A percentile compares a stretch with the other conserved stretches of the same genome.
Conservation (phyloP, 768 basidiomycete species). For the Termitomyces sp. region DNA sequence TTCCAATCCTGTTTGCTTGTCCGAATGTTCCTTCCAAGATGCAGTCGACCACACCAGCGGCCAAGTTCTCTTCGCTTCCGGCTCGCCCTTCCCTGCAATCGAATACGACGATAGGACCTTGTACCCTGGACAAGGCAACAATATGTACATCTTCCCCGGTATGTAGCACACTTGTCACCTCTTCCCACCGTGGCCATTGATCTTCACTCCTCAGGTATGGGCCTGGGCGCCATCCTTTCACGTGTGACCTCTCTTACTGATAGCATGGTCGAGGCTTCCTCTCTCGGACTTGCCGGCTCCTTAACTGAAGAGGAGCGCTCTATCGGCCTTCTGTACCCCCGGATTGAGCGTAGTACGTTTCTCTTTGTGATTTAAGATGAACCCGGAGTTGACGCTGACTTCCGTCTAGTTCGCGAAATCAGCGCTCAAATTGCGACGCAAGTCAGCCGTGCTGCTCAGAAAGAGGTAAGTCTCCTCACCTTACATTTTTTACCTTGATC, state of each 20-base stretch:
- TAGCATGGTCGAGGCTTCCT: slow-evolving; percentile 85
- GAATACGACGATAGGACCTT: slow-evolving; percentile 50
- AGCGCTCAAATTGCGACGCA: slow-evolving; percentile 67
- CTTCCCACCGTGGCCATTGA: not conserved
- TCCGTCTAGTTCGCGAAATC: slow-evolving; percentile 67
- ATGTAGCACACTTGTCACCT: slow-evolving; percentile 6
- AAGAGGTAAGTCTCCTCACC: slow-evolving; percentile 43
- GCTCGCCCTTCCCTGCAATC: slow-evolving; percentile 78
- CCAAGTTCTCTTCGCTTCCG: slow-evolving; percentile 79
- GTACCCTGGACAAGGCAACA: slow-evolving; percentile 90
- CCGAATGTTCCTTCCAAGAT: slow-evolving; percentile 78
- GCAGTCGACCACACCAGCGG: slow-evolving; percentile 73
- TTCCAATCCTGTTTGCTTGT: slow-evolving; percentile 82
- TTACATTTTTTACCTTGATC: not conserved
- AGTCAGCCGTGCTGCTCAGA: slow-evolving; percentile 81
- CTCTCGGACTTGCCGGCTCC: slow-evolving; percentile 74
- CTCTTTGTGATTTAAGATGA: not conserved
- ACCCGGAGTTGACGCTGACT: slow-evolving; percentile 6
- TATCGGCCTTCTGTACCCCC: slow-evolving; percentile 75
- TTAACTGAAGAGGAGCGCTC: slow-evolving; percentile 68
- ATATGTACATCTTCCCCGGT: slow-evolving; percentile 87
- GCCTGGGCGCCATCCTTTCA: slow-evolving; percentile 74
- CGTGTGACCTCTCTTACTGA: slow-evolving; percentile 72
- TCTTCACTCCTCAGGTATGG: slow-evolving; percentile 51
- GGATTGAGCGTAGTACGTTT: slow-evolving; percentile 62